Conservation (phyloP, 2,329 filamentous ascomycete species). For the Fusarium chaquense region DNA sequence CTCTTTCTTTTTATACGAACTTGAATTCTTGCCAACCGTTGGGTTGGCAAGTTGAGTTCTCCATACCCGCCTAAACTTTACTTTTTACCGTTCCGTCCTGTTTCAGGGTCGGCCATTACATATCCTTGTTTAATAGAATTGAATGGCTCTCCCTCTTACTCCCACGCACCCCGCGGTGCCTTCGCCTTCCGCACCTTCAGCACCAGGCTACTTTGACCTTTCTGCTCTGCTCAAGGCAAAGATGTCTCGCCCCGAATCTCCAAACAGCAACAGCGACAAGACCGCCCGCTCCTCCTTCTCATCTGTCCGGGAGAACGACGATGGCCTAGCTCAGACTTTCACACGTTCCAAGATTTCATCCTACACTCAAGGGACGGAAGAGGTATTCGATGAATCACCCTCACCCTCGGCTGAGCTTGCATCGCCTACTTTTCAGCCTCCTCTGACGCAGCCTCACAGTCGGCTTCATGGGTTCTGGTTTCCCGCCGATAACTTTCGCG, state of each 20-base stretch:
- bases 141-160: slow-evolving; percentile 52
- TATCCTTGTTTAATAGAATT: slow-evolving; percentile 33
- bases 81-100: slow-evolving; percentile 21
- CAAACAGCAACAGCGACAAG: slow-evolving; percentile 52
- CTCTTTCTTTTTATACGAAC: slow-evolving; percentile 8
- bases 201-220: slow-evolving; percentile 50
- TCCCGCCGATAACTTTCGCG: slow-evolving; percentile 68
- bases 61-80: slow-evolving; percentile 22
- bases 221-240: slow-evolving; percentile 53
- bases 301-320: slow-evolving; percentile 71
- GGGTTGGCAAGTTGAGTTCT: slow-evolving; percentile 32
- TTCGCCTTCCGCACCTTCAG: slow-evolving; percentile 18
- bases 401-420: slow-evolving; percentile 57
- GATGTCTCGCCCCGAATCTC: slow-evolving; percentile 55
- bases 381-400: slow-evolving; percentile 64
- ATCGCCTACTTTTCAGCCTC: slow-evolving; percentile 62
- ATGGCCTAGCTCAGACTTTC: slow-evolving; percentile 71
- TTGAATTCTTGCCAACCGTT: slow-evolving; percentile 37
- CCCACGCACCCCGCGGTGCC: slow-evolving; percentile 51
- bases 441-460: slow-evolving; percentile 67
- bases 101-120: slow-evolving; percentile 40
- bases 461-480: slow-evolving; percentile 69
- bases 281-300: slow-evolving; percentile 69
- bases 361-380: slow-evolving; percentile 63
- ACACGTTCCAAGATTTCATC: slow-evolving; percentile 72